phyloP scores from a whole-genome alignment of 2,329 filamentous ascomycete species.

The Chaetomiaceae sp. region DNA sequence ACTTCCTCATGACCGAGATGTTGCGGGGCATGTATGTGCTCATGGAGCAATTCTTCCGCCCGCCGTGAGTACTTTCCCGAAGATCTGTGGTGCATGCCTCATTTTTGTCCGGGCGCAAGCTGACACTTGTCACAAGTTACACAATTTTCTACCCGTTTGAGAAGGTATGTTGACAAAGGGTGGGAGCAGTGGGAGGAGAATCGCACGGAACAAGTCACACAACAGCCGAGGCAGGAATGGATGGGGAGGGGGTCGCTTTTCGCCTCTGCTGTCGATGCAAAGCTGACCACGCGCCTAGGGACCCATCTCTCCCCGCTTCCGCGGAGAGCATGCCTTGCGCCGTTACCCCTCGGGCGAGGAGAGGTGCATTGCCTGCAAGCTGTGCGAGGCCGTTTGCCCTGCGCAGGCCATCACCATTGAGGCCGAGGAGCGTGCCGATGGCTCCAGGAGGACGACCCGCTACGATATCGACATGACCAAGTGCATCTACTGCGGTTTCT shows the following conservation, averaged over 20 bases:
- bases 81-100: no score
- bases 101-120: not conserved
- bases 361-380: conserved; percentile 98
- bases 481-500: conserved; percentile 99
- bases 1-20: conserved; percentile 95
- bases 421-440: conserved; percentile 95
- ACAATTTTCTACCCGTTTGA: conserved; percentile 99
- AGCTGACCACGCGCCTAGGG: conserved; percentile 47
- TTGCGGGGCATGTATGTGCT: conserved; percentile 96
- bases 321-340: conserved; percentile 93
- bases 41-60: conserved; percentile 96
- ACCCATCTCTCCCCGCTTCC: conserved; percentile 95
- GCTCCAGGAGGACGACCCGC: conserved; percentile 87
- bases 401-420: conserved; percentile 99
- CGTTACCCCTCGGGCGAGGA: conserved; percentile 97
- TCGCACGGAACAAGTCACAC: no score
- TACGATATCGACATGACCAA: conserved; percentile 99
- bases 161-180: conserved; percentile 59
- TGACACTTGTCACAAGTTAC: conserved; percentile 56
- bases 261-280: no score
- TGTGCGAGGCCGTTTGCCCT: conserved; percentile 96
- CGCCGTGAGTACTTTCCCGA: conserved; percentile 66
- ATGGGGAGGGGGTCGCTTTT: no score
- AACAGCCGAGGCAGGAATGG: no score
- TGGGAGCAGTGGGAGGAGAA: no score